Evolutionary conservation across 2,329 filamentous ascomycete genomes (phyloP).

Genomic region (Colletotrichum liriopes): DNA sequence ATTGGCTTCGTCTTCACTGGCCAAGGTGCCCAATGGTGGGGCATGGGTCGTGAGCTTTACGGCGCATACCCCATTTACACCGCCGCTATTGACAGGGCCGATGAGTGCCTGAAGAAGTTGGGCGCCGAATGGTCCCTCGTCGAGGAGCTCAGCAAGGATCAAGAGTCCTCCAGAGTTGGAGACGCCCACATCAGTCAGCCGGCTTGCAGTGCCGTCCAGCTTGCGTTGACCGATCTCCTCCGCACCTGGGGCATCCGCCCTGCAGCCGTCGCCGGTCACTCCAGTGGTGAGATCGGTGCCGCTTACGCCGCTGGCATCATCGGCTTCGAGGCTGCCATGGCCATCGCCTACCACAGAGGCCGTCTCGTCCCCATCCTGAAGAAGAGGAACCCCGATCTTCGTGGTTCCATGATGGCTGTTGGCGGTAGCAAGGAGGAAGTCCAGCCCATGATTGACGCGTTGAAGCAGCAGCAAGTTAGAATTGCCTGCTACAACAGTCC

Average conservation of each 20-base stretch:
- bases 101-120: constrained; percentile 52
- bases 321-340: constrained; percentile 61
- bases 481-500: constrained; percentile 68
- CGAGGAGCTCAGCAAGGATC: constrained; percentile 56
- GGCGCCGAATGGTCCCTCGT: constrained; percentile 55
- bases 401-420: constrained; percentile 71
- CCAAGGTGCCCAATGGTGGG: constrained; percentile 49
- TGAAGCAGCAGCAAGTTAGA: constrained; percentile 46
- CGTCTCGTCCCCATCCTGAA: constrained; percentile 61
- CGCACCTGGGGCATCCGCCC: constrained; percentile 60
- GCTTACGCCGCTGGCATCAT: constrained; percentile 59
- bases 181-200: constrained; percentile 62
- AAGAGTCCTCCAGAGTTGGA: constrained; percentile 53
- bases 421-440: constrained; percentile 62
- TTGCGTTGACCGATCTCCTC: constrained; percentile 62
- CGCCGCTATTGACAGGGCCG: constrained; percentile 51
- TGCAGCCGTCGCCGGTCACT: constrained; percentile 60
- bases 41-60: constrained; percentile 47
- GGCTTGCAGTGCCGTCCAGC: constrained; percentile 62
- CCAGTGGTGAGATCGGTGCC: constrained; percentile 64
- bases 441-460: constrained; percentile 62
- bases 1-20: constrained; percentile 50
- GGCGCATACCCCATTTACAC: constrained; percentile 54
- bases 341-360: constrained; percentile 66
- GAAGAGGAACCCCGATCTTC: constrained; percentile 55